A percentile compares a stretch with the other conserved stretches of the same genome.
These are phyloP conservation scores for Solanum boliviense DNA, from an alignment of 257 asterid genomes.

Conservation along the genomic window DNA sequence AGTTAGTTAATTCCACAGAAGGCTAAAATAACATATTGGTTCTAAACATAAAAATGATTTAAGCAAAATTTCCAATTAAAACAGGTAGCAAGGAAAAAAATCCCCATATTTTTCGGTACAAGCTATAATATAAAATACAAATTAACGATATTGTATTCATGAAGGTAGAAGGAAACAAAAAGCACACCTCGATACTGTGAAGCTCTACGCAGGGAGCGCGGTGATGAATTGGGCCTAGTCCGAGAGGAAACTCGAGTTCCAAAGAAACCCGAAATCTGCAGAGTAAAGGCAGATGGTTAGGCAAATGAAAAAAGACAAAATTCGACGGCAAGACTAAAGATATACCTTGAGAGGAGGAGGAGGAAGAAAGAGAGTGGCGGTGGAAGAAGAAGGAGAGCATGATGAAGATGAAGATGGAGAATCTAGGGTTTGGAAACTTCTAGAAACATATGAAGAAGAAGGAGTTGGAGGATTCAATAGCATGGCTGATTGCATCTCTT, in stretches of 20 bases:
- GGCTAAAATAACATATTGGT: neutral
- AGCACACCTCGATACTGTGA: neutral
- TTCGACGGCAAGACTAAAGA: neutral
- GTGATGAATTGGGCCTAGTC: slow-evolving; percentile 10
- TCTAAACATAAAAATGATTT: neutral
- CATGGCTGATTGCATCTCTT: slow-evolving; percentile 2
- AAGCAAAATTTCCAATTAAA: neutral
- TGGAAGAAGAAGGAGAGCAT: slow-evolving; percentile 1
- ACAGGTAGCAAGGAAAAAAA: neutral
- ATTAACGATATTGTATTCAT: neutral
- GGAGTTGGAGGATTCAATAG: slow-evolving; percentile 3
- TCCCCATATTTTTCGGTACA: neutral
- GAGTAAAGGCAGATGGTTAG: neutral
- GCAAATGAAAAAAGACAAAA: neutral
- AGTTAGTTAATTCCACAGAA: neutral
- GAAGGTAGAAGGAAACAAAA: neutral
- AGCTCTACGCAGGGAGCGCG: neutral
- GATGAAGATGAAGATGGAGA: neutral
- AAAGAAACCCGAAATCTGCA: slow-evolving; percentile 28
- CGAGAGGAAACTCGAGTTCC: slow-evolving; percentile 18
- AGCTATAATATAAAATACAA: neutral
- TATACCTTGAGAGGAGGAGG: slow-evolving; percentile 11
- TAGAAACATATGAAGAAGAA: neutral
- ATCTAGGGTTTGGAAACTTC: neutral
- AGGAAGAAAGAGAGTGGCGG: slow-evolving; percentile 3